These are phyloP conservation scores for Ceratobasidium theobromae DNA, from an alignment of 1,284 basidiomycete species.

Conservation along the genomic window DNA sequence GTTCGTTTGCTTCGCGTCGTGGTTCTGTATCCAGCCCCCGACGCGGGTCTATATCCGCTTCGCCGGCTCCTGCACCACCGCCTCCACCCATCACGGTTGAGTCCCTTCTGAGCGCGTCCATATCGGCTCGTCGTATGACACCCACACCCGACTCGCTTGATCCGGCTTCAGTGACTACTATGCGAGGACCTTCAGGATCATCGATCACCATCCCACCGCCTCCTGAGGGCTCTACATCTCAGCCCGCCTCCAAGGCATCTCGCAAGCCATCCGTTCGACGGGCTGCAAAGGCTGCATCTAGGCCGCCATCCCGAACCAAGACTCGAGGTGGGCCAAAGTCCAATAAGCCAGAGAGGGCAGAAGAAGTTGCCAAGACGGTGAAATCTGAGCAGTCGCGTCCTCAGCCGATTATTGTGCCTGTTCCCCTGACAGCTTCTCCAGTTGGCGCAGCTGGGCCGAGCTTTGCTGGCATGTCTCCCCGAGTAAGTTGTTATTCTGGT, in stretches of 20 bases:
- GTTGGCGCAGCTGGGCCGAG: constrained; percentile 16
- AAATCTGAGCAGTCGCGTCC: constrained; percentile 1
- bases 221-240: not conserved
- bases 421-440: constrained; percentile 12
- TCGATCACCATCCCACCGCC: not conserved
- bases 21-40: constrained; percentile 7
- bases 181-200: not conserved
- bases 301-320: constrained; percentile 14
- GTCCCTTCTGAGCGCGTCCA: not conserved
- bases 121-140: not conserved
- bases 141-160: not conserved
- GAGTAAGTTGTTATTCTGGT: not conserved
- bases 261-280: constrained; percentile 11
- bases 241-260: not conserved
- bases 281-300: constrained; percentile 5
- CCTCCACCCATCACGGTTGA: not conserved
- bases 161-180: not conserved
- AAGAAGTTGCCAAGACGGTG: not conserved
- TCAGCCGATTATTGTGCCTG: constrained; percentile 15
- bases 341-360: not conserved
- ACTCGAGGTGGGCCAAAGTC: not conserved
- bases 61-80: constrained; percentile 4
- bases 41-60: constrained; percentile 6
- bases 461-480: constrained; percentile 24
- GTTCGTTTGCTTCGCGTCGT: constrained; percentile 13